A percentile compares a stretch with the other conserved stretches of the same genome.
Conservation (phyloP, 176 grass and related monocot species). For the Musa itinerans region DNA sequence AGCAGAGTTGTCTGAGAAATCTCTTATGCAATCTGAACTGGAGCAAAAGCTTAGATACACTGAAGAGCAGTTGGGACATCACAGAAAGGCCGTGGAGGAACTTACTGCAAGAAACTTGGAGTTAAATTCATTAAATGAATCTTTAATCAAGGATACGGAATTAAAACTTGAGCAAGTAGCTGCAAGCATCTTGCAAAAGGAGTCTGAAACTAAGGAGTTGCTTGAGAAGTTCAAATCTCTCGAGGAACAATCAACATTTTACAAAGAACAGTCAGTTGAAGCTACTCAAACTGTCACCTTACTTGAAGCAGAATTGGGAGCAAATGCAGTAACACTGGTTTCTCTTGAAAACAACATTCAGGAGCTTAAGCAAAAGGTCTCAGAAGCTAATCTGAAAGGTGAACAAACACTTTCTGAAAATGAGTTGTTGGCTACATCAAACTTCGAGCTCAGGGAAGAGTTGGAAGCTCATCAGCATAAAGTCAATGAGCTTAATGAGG, state of each 20-base stretch:
- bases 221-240: conserved; percentile 41
- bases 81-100: conserved; percentile 47
- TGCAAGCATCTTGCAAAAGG: conserved; percentile 45
- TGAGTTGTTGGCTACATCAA: conserved; percentile 26
- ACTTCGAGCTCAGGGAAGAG: conserved; percentile 42
- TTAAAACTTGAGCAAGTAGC: conserved; percentile 48
- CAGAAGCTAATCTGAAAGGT: conserved; percentile 44
- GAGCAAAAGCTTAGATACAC: conserved; percentile 33
- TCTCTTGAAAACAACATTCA: conserved; percentile 46
- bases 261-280: conserved; percentile 40
- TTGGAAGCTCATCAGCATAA: conserved; percentile 45
- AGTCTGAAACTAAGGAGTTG: conserved; percentile 36
- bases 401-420: conserved; percentile 47
- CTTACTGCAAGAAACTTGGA: conserved; percentile 61
- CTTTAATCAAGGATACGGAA: conserved; percentile 69
- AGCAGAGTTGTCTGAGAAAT: conserved; percentile 34
- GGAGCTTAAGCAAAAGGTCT: conserved; percentile 37
- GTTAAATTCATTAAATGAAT: conserved; percentile 50
- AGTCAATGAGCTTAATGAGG: conserved; percentile 45
- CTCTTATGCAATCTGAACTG: conserved; percentile 62
- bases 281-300: conserved; percentile 44
- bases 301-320: conserved; percentile 13
- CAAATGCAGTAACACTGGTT: conserved; percentile 54
- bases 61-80: conserved; percentile 68
- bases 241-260: conserved; percentile 44